These are phyloP conservation scores for Fusarium clavum DNA, from an alignment of 2,329 filamentous ascomycete species.

Conservation along the genomic window DNA sequence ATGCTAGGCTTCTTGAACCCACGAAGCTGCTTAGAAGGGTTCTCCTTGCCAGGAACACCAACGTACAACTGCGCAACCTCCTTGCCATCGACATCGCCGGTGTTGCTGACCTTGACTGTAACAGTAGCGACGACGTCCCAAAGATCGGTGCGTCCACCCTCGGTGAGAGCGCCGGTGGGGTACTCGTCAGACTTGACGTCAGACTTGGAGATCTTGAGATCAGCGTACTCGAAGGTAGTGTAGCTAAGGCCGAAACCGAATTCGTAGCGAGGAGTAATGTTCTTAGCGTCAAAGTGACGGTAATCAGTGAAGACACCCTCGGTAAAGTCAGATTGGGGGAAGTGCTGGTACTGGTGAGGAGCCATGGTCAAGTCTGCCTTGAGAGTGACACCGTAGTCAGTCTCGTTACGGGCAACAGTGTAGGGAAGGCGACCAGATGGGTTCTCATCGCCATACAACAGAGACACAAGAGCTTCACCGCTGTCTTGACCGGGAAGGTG, in stretches of 20 bases:
- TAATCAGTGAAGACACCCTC: conserved; percentile 64
- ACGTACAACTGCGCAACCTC: conserved; percentile 21
- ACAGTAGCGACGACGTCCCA: conserved; percentile 13
- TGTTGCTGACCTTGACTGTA: background rate
- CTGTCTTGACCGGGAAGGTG: conserved; percentile 75
- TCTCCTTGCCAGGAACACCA: background rate
- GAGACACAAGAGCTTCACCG: conserved; percentile 64
- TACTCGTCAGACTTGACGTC: background rate
- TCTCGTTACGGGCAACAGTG: conserved; percentile 65
- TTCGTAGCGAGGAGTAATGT: conserved; percentile 72
- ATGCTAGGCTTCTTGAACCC: conserved; percentile 10
- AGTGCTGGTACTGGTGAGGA: conserved; percentile 1
- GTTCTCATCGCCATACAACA: conserved; percentile 68
- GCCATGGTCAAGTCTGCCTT: conserved; percentile 12
- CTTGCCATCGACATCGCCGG: background rate
- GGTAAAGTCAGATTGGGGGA: conserved; percentile 1
- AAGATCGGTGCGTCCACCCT: conserved; percentile 1
- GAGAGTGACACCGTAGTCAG: background rate
- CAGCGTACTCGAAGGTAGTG: conserved; percentile 65
- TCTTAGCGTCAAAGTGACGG: conserved; percentile 76
- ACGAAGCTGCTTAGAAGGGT: conserved; percentile 5
- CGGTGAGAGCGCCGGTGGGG: background rate
- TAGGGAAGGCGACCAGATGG: conserved; percentile 71
- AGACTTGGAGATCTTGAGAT: background rate
- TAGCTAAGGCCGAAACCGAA: conserved; percentile 83